phyloP scores from a whole-genome alignment of 352 stramenopile genomes.

The Aphanomyces cochlioides region DNA sequence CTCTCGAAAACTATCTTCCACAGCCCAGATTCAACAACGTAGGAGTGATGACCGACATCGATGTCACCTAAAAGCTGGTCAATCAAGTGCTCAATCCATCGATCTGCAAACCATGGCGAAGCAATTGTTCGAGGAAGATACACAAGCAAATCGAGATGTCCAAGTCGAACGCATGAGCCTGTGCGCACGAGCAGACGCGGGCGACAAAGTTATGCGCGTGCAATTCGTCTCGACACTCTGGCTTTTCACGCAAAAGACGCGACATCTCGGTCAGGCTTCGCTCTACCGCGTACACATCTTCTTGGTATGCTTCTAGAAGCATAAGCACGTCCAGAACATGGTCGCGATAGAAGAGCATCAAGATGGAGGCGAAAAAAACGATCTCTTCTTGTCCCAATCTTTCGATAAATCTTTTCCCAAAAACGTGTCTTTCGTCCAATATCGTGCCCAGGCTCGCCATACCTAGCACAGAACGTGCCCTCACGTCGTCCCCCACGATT shows the following conservation, averaged over 20 bases:
- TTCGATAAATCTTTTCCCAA: background rate
- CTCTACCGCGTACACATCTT: constrained; percentile 51
- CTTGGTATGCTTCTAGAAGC: constrained; percentile 33
- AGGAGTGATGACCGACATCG: constrained; percentile 55
- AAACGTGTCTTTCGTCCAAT: background rate
- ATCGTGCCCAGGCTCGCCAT: too few species aligned
- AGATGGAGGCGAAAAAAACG: background rate
- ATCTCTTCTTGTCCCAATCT: background rate
- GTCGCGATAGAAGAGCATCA: constrained; percentile 65
- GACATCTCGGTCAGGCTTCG: constrained; percentile 51
- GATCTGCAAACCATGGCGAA: constrained; percentile 37
- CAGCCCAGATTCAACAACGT: constrained; percentile 45
- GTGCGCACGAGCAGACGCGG: constrained; percentile 35
- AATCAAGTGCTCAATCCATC: background rate
- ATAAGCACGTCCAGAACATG: constrained; percentile 39
- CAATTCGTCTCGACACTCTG: constrained; percentile 37
- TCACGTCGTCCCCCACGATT: too few species aligned
- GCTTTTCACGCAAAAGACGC: constrained; percentile 43
- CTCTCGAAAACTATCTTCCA: constrained; percentile 39
- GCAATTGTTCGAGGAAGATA: constrained; percentile 45
- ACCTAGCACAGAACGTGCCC: too few species aligned
- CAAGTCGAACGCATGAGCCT: constrained; percentile 36
- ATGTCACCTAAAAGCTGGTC: constrained; percentile 37
- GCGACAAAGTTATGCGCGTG: constrained; percentile 40
- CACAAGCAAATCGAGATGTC: constrained; percentile 45